Percentiles rank a stretch among this genome's conserved stretches.
These are phyloP conservation scores for Phytopythium kandeliae DNA, from an alignment of 352 stramenopile genomes.

Conservation along the genomic window DNA sequence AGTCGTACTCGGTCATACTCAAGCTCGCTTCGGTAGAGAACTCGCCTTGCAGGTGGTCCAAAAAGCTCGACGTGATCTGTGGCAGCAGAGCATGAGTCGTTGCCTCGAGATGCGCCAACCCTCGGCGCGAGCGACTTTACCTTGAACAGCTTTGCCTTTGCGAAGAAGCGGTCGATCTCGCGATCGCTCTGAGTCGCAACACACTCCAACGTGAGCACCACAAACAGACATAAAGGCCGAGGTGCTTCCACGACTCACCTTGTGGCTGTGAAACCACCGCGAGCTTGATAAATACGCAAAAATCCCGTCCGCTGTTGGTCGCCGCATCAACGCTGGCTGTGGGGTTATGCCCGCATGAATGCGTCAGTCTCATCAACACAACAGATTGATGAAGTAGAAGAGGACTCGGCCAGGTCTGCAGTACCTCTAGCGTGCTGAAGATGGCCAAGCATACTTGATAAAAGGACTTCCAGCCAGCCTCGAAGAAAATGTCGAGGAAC, in stretches of 20 bases:
- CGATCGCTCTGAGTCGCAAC: slow-evolving; percentile 20
- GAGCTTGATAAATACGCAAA: slow-evolving; percentile 27
- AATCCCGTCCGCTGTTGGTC: slow-evolving; percentile 17
- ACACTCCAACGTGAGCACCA: too few relatives aligned
- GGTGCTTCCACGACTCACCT: slow-evolving; percentile 13
- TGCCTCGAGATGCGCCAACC: not conserved
- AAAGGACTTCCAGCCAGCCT: slow-evolving; percentile 43
- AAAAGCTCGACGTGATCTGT: slow-evolving; percentile 34
- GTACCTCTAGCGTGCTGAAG: slow-evolving; percentile 32
- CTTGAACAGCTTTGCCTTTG: slow-evolving; percentile 25
- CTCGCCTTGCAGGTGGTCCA: slow-evolving; percentile 31
- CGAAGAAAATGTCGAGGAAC: slow-evolving; percentile 45
- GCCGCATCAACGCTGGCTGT: slow-evolving; percentile 16
- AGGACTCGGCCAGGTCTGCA: too few relatives aligned
- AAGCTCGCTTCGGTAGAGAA: slow-evolving; percentile 44
- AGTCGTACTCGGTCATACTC: slow-evolving; percentile 35
- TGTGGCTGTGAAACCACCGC: slow-evolving; percentile 30
- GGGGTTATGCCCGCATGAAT: too few relatives aligned
- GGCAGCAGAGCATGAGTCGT: not conserved
- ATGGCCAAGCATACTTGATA: slow-evolving; percentile 36
- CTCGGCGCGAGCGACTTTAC: too few relatives aligned
- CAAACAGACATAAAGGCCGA: not conserved
- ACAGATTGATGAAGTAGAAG: too few relatives aligned
- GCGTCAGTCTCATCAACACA: too few relatives aligned
- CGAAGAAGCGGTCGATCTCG: slow-evolving; percentile 29